These are phyloP conservation scores for Globisporangium okanoganense DNA, from an alignment of 352 stramenopile genomes.

Conservation along the genomic window DNA sequence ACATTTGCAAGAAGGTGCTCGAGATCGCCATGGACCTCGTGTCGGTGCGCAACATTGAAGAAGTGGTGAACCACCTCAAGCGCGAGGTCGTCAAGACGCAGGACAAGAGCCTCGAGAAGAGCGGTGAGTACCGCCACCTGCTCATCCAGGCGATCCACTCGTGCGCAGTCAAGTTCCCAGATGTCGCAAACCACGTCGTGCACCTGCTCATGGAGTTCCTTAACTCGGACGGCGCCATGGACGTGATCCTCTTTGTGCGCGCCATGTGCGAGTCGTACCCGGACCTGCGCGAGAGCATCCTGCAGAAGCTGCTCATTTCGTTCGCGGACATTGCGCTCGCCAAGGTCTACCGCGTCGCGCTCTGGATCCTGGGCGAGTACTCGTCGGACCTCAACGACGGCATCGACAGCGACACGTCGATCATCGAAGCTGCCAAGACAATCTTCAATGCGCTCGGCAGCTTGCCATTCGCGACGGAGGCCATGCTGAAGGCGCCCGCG, in stretches of 20 bases:
- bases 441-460: conserved; percentile 89
- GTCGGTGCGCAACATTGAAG: conserved; percentile 96
- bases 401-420: conserved; percentile 61
- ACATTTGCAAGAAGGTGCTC: conserved; percentile 99
- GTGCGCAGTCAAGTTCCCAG: conserved; percentile 97
- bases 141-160: conserved; percentile 98
- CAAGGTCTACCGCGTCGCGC: conserved; percentile 95
- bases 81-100: conserved; percentile 90
- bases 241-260: conserved; percentile 98
- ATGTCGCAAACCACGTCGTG: conserved; percentile 97
- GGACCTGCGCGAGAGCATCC: conserved; percentile 87
- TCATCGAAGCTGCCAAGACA: conserved; percentile 65
- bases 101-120: conserved; percentile 92
- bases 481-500: conserved; percentile 42
- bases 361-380: conserved; percentile 98
- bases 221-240: conserved; percentile 94
- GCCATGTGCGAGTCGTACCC: conserved; percentile 98
- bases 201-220: conserved; percentile 99
- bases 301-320: conserved; percentile 94
- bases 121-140: conserved; percentile 95
- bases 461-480: conserved; percentile 65
- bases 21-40: conserved; percentile 98
- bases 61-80: conserved; percentile 93
- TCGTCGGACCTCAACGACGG: conserved; percentile 37
- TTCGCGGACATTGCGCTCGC: conserved; percentile 93